Base-by-base conservation (phyloP, 106 monocot species). In the Allium sativum region DNA sequence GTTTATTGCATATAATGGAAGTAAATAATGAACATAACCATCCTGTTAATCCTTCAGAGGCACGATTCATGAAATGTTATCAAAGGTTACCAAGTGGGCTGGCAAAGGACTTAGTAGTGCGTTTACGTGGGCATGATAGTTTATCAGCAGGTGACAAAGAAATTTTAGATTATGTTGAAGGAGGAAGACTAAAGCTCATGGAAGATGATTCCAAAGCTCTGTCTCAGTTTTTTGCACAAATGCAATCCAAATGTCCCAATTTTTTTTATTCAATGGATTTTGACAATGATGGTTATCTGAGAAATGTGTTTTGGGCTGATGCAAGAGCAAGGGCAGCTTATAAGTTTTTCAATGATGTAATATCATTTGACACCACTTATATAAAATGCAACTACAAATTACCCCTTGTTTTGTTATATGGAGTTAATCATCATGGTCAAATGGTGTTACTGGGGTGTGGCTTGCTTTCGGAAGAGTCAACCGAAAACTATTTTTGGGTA, bases 231-330 rank as follows among this genome's bases (percentile, higher is more conserved):
- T 82, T 82, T 60, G 18, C 71, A 2, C 58, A 51, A 6, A 82
- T 78, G 77, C 82, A 82, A 55, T 48, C 70, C 3, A 78, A 71
- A 46, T 67, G 59, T 57, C 68, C 82, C 10, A 78, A 78, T 42
- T 82, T 77, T 70, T 82, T 82, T 70, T 77, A 82, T 59, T 56
- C 77, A 52, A 47, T 82, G 73, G 73, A 82, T 70, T 62, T 73
- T 20, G 66, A 82, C 73, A 45, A 53, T 15, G 81, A 82, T 65
- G 77, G 81, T 17, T 77, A 70, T 63, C 17, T 77, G 56, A 82
- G 76, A 66, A 82, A 73, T 74, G 73, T 82, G n/a, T 73, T 82
- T 22, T 82, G 81, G 81, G 81, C 77, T 62, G 81, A 82, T 70
- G 69, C 73, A 1, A 74, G 74, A 59, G 77, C 77, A 59, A 82